phyloP scores from a whole-genome alignment of 2,329 filamentous ascomycete genomes.

The Raffaelea ambrosiae region DNA sequence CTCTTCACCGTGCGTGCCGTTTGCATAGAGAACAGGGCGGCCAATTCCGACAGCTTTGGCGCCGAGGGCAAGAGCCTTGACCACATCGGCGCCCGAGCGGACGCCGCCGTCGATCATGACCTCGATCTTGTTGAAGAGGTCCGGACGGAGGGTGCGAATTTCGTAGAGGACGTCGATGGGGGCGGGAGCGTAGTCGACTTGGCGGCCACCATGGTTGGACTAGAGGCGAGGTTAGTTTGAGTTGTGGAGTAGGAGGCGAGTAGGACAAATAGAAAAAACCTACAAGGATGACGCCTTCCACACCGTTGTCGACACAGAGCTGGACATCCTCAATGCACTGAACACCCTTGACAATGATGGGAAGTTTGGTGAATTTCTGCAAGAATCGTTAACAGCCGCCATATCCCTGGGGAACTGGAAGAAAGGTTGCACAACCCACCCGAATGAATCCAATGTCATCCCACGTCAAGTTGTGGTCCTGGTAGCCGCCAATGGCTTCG shows the following conservation, averaged over 20 bases:
- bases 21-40: slow-evolving; percentile 10
- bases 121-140: slow-evolving; percentile 41
- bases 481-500: slow-evolving; percentile 30
- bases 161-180: slow-evolving; percentile 41
- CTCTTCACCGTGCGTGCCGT: slow-evolving; percentile 7
- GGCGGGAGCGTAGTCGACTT: slow-evolving; percentile 29
- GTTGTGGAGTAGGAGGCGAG: too few species aligned
- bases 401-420: too few species aligned
- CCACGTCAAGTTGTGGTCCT: slow-evolving; percentile 42
- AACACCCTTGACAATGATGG: slow-evolving; percentile 52
- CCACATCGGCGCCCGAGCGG: slow-evolving; percentile 39
- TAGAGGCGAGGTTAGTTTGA: background rate
- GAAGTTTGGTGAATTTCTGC: slow-evolving; percentile 28
- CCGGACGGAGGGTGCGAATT: slow-evolving; percentile 13
- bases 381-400: too few species aligned
- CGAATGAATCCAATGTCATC: slow-evolving; percentile 51
- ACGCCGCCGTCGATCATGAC: slow-evolving; percentile 48
- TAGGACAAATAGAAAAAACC: slow-evolving; percentile 11
- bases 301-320: slow-evolving; percentile 41
- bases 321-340: slow-evolving; percentile 46
- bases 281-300: slow-evolving; percentile 48
- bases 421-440: too few species aligned
- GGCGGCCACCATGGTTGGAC: slow-evolving; percentile 41
- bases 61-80: slow-evolving; percentile 11
- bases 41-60: slow-evolving; percentile 12